Evolutionary conservation across 2,329 filamentous ascomycete species (phyloP), one percentile per base, ranked within the genome.

Genomic region (Exophiala sideris): DNA sequence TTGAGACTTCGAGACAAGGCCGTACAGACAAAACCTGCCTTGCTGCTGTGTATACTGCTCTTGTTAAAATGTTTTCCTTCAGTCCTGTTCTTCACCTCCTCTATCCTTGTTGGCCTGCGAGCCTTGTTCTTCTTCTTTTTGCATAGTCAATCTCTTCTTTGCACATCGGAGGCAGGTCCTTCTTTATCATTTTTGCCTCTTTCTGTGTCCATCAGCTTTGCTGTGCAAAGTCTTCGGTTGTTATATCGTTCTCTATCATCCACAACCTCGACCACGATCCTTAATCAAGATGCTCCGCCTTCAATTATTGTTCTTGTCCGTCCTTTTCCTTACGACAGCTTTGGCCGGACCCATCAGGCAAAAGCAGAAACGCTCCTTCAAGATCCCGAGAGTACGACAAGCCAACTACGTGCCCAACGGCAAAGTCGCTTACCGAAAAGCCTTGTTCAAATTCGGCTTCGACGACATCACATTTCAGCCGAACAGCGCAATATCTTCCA

Each of bases 361-460:
- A 53, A 57, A 56, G 48, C 49, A 68, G 60, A 65, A 67, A 60
- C 66, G 69, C 51, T 82, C 82, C 6, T 88, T 87, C 73, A 81
- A 79, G 66, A 77, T 88, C 33, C 77, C 81, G 47, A 77, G 84
- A 34, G 71, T 80, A 44, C 70, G 74, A 48, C 84, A 83, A 62
- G 72, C 72, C n/a, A 73, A 74, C 52, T 83, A 83, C 66, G 73
- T 75, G 18, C 71, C 77, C 16, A 77, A 86, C 72, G 84, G 85
- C n/a, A 74, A 78, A 5, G 67, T 72, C 53, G 84, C 85, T 47
- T 76, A 91, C 62, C 71, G 79, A 47, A 87, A 82, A 70, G 82
- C 86, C 12, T 85, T 87, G 68, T 72, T 76, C 63, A 91, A 91
- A 68, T 90, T 80, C 69, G 73, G 66, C 10, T 57, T 70, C 14